Conservation (phyloP, 2,329 filamentous ascomycete species). For the Alternaria viburni region DNA sequence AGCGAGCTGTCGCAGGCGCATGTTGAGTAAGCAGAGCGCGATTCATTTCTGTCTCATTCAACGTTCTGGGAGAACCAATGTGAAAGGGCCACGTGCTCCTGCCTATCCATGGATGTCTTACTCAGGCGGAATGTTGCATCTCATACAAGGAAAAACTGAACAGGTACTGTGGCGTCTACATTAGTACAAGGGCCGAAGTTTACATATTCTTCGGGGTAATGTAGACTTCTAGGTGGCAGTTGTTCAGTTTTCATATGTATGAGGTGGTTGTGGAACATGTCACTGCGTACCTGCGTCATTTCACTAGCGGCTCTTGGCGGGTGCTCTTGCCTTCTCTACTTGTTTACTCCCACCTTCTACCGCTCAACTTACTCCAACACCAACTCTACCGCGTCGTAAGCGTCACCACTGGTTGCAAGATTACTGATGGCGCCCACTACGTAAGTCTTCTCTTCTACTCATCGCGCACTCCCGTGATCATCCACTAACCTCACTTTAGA, state of each 20-base stretch:
- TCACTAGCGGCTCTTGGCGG: not conserved
- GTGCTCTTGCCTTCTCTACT: not conserved
- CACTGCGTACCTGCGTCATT: not conserved
- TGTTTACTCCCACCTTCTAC: not conserved
- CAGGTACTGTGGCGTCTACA: too few species aligned
- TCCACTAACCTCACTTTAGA: not conserved
- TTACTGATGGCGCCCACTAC: not conserved
- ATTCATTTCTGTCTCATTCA: not conserved
- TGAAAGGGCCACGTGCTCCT: not conserved
- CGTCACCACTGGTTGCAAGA: not conserved
- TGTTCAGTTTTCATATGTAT: too few species aligned
- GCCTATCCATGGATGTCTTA: not conserved
- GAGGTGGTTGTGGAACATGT: not conserved
- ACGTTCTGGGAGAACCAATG: fast-evolving
- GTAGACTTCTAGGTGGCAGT: too few species aligned
- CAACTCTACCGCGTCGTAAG: not conserved
- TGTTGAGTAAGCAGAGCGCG: not conserved
- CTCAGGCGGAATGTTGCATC: not conserved
- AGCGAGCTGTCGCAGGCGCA: not conserved
- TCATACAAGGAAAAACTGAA: too few species aligned
- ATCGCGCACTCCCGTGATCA: not conserved
- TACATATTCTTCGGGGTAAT: too few species aligned
- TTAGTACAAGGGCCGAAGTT: too few species aligned
- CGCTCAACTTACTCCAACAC: not conserved
- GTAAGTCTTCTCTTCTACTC: not conserved